Evolutionary conservation across 2,329 filamentous ascomycete genomes (phyloP), one percentile per base, ranked within the genome.

Genomic region (Xylaria sp.): DNA sequence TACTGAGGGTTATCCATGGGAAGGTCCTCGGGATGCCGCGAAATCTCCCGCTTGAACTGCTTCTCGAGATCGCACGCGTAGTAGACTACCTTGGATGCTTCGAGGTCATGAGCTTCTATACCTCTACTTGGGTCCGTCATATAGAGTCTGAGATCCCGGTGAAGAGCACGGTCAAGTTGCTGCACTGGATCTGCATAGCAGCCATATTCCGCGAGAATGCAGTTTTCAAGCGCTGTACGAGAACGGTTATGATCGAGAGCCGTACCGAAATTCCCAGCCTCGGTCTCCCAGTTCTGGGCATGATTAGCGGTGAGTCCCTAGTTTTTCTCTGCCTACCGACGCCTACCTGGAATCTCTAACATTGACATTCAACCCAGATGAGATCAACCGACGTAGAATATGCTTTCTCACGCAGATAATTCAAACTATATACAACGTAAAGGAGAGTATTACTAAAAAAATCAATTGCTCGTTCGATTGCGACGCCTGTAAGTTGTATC

Each of bases 111-210:
- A 12, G n/a, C 4, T 5, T 15, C 4, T 20, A n/a, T 2, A 12
- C 41, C 10, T 25, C 1, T 2, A 4, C n/a, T 20, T 66, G 64
- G 64, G 57, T 62, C 10, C 15, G 5, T 20, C 6, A 13, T 57
- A 51, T 66, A 1, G 4, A 46, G n/a, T 1, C 18, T 2, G 5
- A 4, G 2, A 13, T 57, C 31, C 58, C 51, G 1, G 3, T 1
- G 4, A 33, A 18, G 12, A 57, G 41, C 33, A 13, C 20, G 5
- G 1, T 3, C 5, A 43, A 57, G 8, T 12, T 56, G 20, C n/a
- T 66, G 31, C 5, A 28, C 3, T 66, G 64, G 64, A 62, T 62
- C 13, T 57, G 51, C n/a, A n/a, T 66, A 36, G 51, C 58, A 1
- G 52, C 58, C 1, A 43, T 58, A 18, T 66, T 66, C 18, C 43